Base-by-base conservation (phyloP, 441 rosid genomes). In the Francoa sonchifolia region DNA sequence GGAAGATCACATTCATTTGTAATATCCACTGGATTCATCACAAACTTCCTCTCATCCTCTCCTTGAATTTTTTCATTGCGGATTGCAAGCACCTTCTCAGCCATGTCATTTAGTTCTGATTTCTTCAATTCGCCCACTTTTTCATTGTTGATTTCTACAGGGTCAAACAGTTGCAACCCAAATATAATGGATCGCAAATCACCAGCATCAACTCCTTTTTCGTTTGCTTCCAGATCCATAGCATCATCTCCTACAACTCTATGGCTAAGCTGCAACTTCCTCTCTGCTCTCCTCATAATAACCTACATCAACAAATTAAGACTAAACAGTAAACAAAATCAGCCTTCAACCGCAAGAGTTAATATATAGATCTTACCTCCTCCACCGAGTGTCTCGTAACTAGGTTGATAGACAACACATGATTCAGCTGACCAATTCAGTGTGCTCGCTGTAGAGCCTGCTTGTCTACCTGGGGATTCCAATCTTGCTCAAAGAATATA, bases 391-490 rank as follows among this genome's bases (percentile, higher is more conserved):
- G 58, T 50, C 65, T 70, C 8, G 89, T 71, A 34, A 88, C 93
- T 48, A 88, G 62, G 66, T 74, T 88, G 60, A 88, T 78, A 34
- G 87, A 76, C 37, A 87, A 41, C 55, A 87, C 97, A 47, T 74
- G 89, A 60, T 69, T 83, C 57, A 69, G 58, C 62, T 88, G 95
- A 52, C 97, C 97, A 62, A 88, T 88, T 46, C 97, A 66, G 51
- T 83, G 97, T 45, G 93, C 92, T 42, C 88, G 74, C 65, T 86
- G 94, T 64, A 79, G 58, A 58, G 87, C 92, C 62, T 75, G 84
- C 65, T 74, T 78, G 62, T 80, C 97, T 52, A 83, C 90, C 56
- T 88, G 97, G 34, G 93, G 97, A 54, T 88, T 88, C 97, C 97
- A 88, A 51, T 88, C 95, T 74, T 88, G 95, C 64, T 88, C 97